These are phyloP conservation scores for Cyberlindnera japonica DNA, from an alignment of 805 yeast species.

Conservation along the genomic window DNA sequence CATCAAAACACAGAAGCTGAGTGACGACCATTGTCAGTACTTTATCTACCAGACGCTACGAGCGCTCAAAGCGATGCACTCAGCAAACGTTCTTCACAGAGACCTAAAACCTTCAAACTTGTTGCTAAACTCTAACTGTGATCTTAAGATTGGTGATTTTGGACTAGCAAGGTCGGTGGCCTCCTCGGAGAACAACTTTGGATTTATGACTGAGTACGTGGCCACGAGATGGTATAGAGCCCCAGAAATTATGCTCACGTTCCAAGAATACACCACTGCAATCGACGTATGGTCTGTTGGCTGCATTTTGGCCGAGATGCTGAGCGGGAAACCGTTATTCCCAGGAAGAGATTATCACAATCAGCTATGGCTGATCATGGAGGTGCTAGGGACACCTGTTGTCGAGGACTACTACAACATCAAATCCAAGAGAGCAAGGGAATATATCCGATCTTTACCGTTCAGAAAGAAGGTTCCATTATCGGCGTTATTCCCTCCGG, in stretches of 20 bases:
- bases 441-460: constrained; percentile 67
- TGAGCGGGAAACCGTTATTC: constrained; percentile 54
- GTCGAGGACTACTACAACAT: constrained; percentile 72
- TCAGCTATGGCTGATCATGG: constrained; percentile 63
- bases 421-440: constrained; percentile 71
- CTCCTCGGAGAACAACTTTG: constrained; percentile 44
- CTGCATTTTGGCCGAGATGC: constrained; percentile 70
- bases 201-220: constrained; percentile 72
- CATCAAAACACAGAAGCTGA: constrained; percentile 51
- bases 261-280: constrained; percentile 69
- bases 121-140: constrained; percentile 65
- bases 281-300: constrained; percentile 83
- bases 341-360: constrained; percentile 75
- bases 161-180: constrained; percentile 63
- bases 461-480: constrained; percentile 55
- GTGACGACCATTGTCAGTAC: constrained; percentile 67
- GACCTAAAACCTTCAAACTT: constrained; percentile 76
- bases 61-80: constrained; percentile 67
- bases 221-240: constrained; percentile 87
- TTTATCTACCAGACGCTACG: constrained; percentile 67
- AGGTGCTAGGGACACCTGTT: constrained; percentile 68
- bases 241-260: constrained; percentile 76
- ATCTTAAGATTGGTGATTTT: constrained; percentile 74
- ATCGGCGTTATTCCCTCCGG: constrained; percentile 44
- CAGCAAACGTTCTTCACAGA: constrained; percentile 70